Evolutionary conservation across 345 rosid species (phyloP), one percentile per base, ranked within the genome.

Genomic region (Eucalyptus sp.): DNA sequence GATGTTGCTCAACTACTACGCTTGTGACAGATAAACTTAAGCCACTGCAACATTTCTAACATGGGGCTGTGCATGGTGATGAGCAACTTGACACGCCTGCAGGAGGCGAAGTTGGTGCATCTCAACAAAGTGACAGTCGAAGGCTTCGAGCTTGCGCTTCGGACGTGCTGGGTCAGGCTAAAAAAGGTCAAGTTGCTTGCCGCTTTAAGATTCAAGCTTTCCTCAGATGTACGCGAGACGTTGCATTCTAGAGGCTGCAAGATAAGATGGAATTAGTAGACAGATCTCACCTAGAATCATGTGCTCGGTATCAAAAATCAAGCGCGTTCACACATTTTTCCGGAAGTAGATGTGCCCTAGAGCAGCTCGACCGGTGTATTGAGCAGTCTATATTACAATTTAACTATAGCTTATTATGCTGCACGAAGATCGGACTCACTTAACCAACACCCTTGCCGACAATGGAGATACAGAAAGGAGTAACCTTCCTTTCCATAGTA

Each of bases 151-250:
- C 95, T 96, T 48, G 96, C 97, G 7, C 92, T 96, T 25, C 90
- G 95, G 92, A 94, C 94, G 13, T 93, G 96, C 87, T 96, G 95
- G 90, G 88, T 84, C 58, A 91, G 96, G 92, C 93, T 97, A 54
- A 96, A 96, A 92, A 97, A 96, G 95, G 95, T 97, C 86, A 97
- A 97, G 94, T 91, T 97, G 91, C 94, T 90, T 12, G 95, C 94
- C 88, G 88, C 94, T 85, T 92, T 96, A 50, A 93, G 96, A 87
- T 94, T 93, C 94, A 86, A 91, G 87, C 97, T 97, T 85, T 96
- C 99, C 50, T 92, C 94, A 5, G 96, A 97, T 81, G 89, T 96
- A 88, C 93, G 95, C 3, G 96, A 94, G 93, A 91, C 89, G 60
- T 92, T 97, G 88, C 95, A 91, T 48, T 90, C 96, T 58, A 94